Conservation (phyloP, 495 filamentous ascomycete genomes). For the Collariella sp. region DNA sequence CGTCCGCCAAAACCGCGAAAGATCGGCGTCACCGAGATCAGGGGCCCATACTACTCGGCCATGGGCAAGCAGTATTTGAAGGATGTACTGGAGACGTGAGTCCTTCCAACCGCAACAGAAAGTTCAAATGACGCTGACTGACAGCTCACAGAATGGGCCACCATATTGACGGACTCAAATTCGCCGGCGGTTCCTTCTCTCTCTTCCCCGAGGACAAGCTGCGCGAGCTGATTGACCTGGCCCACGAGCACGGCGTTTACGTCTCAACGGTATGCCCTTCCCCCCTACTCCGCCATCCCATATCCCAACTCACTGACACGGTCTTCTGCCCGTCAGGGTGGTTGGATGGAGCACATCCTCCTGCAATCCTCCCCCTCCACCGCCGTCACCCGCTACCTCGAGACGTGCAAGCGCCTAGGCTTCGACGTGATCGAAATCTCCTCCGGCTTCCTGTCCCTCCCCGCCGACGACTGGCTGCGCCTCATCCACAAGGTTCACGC, state of each 20-base stretch:
- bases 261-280: constrained; percentile 36
- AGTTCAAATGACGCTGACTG: background rate
- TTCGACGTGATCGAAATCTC: constrained; percentile 51
- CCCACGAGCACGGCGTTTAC: constrained; percentile 46
- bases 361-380: constrained; percentile 36
- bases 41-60: constrained; percentile 49
- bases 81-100: constrained; percentile 42
- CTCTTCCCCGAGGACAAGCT: constrained; percentile 41
- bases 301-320: background rate
- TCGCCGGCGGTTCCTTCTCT: constrained; percentile 51
- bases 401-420: constrained; percentile 43
- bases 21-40: constrained; percentile 47
- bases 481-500: constrained; percentile 46
- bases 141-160: constrained; percentile 33
- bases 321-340: constrained; percentile 32
- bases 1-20: constrained; percentile 42
- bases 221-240: constrained; percentile 45
- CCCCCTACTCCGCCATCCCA: background rate
- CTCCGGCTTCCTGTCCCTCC: constrained; percentile 47
- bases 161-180: constrained; percentile 50
- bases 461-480: constrained; percentile 49
- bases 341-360: constrained; percentile 50
- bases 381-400: constrained; percentile 45
- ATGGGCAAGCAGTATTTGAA: constrained; percentile 47
- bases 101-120: background rate